A percentile compares a stretch with the other conserved stretches of the same genome.
Conservation (phyloP, 192 early-diverging fungal genomes). For the Rhizophagus clarus region DNA sequence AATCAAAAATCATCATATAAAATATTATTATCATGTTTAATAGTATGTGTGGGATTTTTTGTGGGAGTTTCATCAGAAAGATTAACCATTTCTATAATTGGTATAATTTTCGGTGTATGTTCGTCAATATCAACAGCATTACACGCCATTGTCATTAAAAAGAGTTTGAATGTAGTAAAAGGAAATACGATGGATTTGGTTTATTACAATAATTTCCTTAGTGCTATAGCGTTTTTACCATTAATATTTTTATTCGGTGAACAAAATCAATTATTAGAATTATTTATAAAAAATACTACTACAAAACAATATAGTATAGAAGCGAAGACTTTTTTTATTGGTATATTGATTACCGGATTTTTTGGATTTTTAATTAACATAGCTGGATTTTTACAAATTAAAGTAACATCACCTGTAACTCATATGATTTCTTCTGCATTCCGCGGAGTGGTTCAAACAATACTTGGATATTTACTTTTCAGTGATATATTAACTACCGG, state of each 20-base stretch:
- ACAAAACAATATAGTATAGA: not conserved
- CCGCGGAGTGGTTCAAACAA: slow-evolving; percentile 54
- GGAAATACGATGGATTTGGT: slow-evolving; percentile 57
- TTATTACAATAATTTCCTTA: slow-evolving; percentile 64
- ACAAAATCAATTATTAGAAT: slow-evolving; percentile 20
- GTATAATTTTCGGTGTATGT: slow-evolving; percentile 52
- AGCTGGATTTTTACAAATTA: slow-evolving; percentile 66
- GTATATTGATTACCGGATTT: slow-evolving; percentile 48
- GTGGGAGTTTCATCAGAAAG: slow-evolving; percentile 47
- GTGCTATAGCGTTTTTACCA: slow-evolving; percentile 44
- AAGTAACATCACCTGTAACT: slow-evolving; percentile 61
- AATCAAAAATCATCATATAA: slow-evolving; percentile 37
- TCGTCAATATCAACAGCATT: slow-evolving; percentile 57
- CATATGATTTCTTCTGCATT: slow-evolving; percentile 63
- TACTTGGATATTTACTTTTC: slow-evolving; percentile 42
- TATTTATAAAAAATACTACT: not conserved
- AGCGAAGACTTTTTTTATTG: slow-evolving; percentile 35
- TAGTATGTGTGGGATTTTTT: slow-evolving; percentile 56
- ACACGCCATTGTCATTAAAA: slow-evolving; percentile 67
- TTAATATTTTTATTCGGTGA: slow-evolving; percentile 54
- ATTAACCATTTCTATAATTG: slow-evolving; percentile 35
- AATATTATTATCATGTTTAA: slow-evolving; percentile 44
- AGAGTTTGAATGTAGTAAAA: slow-evolving; percentile 45
- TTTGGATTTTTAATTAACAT: slow-evolving; percentile 66
- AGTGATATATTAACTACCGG: slow-evolving; percentile 41